Conservation (phyloP, 1,284 basidiomycete genomes). For the Earliella scabrosa region DNA sequence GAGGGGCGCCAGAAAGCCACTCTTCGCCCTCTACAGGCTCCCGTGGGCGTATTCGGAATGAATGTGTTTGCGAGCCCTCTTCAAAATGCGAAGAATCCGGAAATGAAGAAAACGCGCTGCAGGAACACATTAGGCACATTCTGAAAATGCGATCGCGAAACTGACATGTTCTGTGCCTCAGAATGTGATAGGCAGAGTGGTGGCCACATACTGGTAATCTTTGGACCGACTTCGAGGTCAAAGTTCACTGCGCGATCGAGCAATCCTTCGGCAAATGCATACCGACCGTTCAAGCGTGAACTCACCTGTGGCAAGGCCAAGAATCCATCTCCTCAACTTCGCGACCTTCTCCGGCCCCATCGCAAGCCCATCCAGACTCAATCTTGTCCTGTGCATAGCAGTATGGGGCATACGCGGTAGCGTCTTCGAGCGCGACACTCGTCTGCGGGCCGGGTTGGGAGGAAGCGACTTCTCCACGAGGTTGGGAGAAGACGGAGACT, state of each 20-base stretch:
- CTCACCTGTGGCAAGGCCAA: constrained; percentile 75
- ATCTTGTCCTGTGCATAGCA: constrained; percentile 17
- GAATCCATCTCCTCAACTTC: constrained; percentile 76
- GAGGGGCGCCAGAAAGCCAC: constrained; percentile 34
- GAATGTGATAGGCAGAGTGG: constrained; percentile 61
- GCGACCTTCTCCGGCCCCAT: constrained; percentile 53
- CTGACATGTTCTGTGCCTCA: constrained; percentile 87
- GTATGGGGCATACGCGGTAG: constrained; percentile 36
- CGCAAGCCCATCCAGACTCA: constrained; percentile 33
- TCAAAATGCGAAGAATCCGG: constrained; percentile 89
- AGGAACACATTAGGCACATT: background rate
- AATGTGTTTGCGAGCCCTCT: constrained; percentile 73
- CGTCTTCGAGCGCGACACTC: constrained; percentile 45
- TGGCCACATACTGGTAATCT: constrained; percentile 76
- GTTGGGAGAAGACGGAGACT: constrained; percentile 38
- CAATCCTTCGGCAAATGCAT: constrained; percentile 12
- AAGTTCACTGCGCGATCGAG: constrained; percentile 71
- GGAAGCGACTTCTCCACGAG: constrained; percentile 27
- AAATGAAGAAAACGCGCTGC: constrained; percentile 91
- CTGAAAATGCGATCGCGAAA: background rate
- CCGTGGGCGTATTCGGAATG: constrained; percentile 68
- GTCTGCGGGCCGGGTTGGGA: constrained; percentile 12
- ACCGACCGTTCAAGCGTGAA: background rate
- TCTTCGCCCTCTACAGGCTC: constrained; percentile 29
- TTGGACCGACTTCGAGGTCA: constrained; percentile 87